Percentiles rank a stretch among this genome's conserved stretches.
Evolutionary conservation across 192 early-diverging fungal genomes (phyloP).

Genomic region (Coemansia erecta): DNA sequence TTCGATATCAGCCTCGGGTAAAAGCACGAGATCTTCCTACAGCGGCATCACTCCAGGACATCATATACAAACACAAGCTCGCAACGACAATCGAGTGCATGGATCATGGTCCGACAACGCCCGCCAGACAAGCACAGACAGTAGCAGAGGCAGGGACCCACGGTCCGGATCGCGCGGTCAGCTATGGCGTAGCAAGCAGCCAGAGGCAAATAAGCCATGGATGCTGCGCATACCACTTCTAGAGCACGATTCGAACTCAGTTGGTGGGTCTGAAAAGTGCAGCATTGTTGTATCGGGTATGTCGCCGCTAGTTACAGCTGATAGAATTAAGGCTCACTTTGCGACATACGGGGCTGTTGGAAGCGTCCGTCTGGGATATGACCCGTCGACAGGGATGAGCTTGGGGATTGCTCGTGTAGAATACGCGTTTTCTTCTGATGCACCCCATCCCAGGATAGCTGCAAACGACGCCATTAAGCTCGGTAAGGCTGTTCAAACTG

Average conservation of each 20-base stretch:
- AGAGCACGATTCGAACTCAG: conserved; percentile 33
- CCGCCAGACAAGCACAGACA: neutral
- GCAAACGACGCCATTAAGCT: conserved; percentile 32
- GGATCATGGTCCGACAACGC: too few relatives aligned
- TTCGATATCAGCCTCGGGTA: too few relatives aligned
- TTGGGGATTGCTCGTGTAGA: conserved; percentile 50
- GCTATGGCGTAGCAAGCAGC: conserved; percentile 29
- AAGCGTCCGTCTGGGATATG: conserved; percentile 35
- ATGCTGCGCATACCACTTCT: conserved; percentile 36
- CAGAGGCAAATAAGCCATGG: neutral
- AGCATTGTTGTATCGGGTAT: conserved; percentile 39
- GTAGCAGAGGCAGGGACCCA: conserved; percentile 20
- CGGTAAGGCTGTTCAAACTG: conserved; percentile 20
- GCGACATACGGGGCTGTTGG: conserved; percentile 39
- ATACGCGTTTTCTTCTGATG: conserved; percentile 19
- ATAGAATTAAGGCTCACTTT: conserved; percentile 44
- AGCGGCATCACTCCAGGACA: neutral
- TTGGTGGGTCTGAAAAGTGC: conserved; percentile 13
- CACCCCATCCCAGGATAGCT: conserved; percentile 41
- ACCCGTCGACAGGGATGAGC: conserved; percentile 50
- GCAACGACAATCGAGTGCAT: neutral
- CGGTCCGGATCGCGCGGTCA: conserved; percentile 18
- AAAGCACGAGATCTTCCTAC: too few relatives aligned
- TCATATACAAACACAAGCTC: neutral
- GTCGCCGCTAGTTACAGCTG: conserved; percentile 42